Evolutionary conservation across 306 rosid genomes (phyloP).

Genomic region (Clitoria ternatea): DNA sequence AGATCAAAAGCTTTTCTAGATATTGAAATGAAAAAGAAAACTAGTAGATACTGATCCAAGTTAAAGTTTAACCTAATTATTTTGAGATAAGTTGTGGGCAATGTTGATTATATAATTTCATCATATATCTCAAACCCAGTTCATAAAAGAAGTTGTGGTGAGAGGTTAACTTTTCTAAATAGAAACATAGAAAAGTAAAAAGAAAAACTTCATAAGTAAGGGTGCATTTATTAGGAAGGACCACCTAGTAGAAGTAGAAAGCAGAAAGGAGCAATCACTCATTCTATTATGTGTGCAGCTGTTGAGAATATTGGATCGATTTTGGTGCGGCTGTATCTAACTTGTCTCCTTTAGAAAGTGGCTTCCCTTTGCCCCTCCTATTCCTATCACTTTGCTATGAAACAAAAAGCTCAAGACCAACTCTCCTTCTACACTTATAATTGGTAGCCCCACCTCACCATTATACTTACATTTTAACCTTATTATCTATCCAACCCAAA

Average conservation of each 20-base stretch:
- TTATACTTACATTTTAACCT: no score
- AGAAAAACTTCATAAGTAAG: no score
- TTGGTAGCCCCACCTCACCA: constrained; percentile 25
- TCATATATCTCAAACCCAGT: no score
- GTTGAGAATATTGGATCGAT: constrained; percentile 20
- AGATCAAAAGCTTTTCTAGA: no score
- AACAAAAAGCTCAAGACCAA: constrained; percentile 13
- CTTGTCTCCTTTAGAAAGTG: constrained; percentile 30
- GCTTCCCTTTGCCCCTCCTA: constrained; percentile 22
- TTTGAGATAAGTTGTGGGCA: neutral
- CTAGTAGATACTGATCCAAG: no score
- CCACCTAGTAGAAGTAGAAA: constrained; percentile 3
- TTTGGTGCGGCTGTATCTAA: constrained; percentile 14
- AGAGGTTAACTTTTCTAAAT: neutral
- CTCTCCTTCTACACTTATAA: neutral
- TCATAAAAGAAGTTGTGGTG: neutral
- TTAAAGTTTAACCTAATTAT: neutral
- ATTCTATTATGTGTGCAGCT: constrained; percentile 12
- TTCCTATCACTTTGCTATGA: constrained; percentile 10
- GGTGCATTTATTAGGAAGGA: neutral
- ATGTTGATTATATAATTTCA: neutral
- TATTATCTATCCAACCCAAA: no score
- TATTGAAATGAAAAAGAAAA: no score
- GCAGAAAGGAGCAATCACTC: constrained; percentile 10
- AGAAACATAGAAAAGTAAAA: neutral